A percentile compares a stretch with the other conserved stretches of the same genome.
phyloP scores from a whole-genome alignment of 805 yeast species.

The Candida argentea region DNA sequence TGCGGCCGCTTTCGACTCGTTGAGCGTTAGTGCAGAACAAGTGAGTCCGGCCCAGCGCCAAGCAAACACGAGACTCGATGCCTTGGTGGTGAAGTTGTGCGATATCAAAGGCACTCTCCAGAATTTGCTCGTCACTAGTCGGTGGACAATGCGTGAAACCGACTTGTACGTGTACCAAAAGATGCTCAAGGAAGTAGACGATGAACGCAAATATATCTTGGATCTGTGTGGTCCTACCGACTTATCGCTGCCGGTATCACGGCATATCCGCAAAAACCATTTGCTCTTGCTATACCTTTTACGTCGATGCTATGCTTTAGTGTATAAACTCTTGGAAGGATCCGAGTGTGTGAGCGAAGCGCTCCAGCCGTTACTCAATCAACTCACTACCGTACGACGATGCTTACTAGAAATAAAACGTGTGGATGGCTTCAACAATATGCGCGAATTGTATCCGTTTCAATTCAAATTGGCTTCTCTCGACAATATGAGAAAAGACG shows the following conservation, averaged over 20 bases:
- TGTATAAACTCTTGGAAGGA: conserved; percentile 80
- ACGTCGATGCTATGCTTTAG: conserved; percentile 84
- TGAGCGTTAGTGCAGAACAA: conserved; percentile 32
- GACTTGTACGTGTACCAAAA: conserved; percentile 82
- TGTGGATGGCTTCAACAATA: conserved; percentile 82
- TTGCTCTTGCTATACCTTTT: conserved; percentile 60
- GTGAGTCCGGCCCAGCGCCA: conserved; percentile 3
- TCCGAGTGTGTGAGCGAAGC: conserved; percentile 95
- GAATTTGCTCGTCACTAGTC: conserved; percentile 76
- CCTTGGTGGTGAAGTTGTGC: conserved; percentile 52
- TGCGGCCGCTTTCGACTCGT: conserved; percentile 13
- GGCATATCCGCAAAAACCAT: conserved; percentile 19
- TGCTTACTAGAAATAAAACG: conserved; percentile 84
- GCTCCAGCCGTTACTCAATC: conserved; percentile 87
- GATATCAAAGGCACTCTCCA: conserved; percentile 67
- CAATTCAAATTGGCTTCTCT: conserved; percentile 88
- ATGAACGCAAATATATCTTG: conserved; percentile 42
- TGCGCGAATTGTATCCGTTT: conserved; percentile 89
- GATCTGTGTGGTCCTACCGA: conserved; percentile 26
- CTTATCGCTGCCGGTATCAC: conserved; percentile 1
- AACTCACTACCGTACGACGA: conserved; percentile 80
- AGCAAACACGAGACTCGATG: conserved; percentile 23
- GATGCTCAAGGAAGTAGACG: conserved; percentile 64
- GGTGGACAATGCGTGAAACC: conserved; percentile 97
- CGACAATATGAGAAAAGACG: conserved; percentile 81